Evolutionary conservation across 177 flowering plant genomes (phyloP), one percentile per base, ranked within the genome.

Genomic region (Telopea speciosissima): DNA sequence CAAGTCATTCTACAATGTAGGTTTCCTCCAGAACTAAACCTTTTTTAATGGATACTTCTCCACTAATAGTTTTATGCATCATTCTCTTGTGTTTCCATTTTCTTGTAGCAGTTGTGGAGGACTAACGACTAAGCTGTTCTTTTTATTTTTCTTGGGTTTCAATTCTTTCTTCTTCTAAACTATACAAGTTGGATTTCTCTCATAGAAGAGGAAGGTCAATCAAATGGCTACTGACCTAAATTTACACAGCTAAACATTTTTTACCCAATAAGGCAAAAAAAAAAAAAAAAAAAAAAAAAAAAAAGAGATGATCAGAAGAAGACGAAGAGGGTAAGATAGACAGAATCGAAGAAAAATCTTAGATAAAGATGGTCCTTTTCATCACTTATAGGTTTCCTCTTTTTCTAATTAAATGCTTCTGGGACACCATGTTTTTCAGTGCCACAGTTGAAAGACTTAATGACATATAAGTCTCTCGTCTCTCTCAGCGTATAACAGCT

Each of bases 361-460:
- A 28, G 31, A 28, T 71, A 68, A 25, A 62, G 71, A 45, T 31
- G 67, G 77, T 77, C 82, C 71, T 67, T 79, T 78, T 77, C 82
- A 73, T 60, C 54, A 74, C 82, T 78, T 71, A 72, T 77, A 74
- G 31, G 31, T 28, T 73, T 72, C 68, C 72, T 65, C 45, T 70
- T 70, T 78, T 73, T 44, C 49, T 28, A 28, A 2, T 44, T 79
- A 73, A 73, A 79, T 73, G 79, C 71, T 70, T 70, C 26, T 62
- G 77, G 80, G 42, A 67, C 68, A 63, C 81, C 86, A 86, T 86
- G 86, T 81, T 84, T 86, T 86, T 86, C 89, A 86, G 89, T 86
- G 89, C 89, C 87, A 80, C 75, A 77, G 81, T 84, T 81, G 78
- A 62, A 79, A 68, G 74, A 77, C 75, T 77, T 73, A 67, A 21